Base-by-base conservation (phyloP, 2,329 filamentous ascomycete genomes). In the Aschersonia sp. region DNA sequence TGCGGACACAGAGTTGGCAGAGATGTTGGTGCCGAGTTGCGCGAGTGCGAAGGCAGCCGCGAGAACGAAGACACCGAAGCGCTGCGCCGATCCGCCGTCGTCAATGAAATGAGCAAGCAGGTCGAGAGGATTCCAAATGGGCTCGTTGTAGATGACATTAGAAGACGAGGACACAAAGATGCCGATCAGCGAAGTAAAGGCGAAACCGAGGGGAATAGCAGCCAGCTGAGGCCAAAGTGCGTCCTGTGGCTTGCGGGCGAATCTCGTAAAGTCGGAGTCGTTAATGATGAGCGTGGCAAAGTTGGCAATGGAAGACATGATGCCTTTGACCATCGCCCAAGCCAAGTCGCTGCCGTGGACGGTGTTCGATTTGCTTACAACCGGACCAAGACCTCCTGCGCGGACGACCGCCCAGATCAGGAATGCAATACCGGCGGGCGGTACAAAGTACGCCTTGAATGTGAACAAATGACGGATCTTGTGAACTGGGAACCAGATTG, bases 241-340 rank as follows among this genome's bases (percentile, higher is more conserved):
- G 59, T 92, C 84, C 14, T 68, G 73, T 1, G 87, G 87, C 59
- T 82, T 87, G 22, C 69, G 67, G 3, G 87, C 84, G 57, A 95
- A 95, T 61, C 89, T 83, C 22, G 85, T 72, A 62, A 94, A 95
- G 59, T 94, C 87, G 0, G 84, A 84, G 54, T 86, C 81, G 61
- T 94, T 81, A 50, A 83, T 74, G 54, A 95, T 92, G 35, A 95
- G 73, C 0, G 88, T 87, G 1, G 87, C 85, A 59, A 95, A 95
- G 67, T 95, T 95, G 56, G 86, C 84, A 53, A 95, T 88, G 4
- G 85, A 82, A 30, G 76, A 82, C 87, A 95, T 94, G 65, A 94
- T 81, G 39, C 87, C 87, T 51, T 81, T 83, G 50, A 95, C 76
- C 49, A 95, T 80, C 30, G 80, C 77, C 89, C 89, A 95, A 1